A percentile compares a stretch with the other conserved stretches of the same genome.
phyloP scores from a whole-genome alignment of 495 filamentous ascomycete species.

The Sordaria brevicollis region DNA sequence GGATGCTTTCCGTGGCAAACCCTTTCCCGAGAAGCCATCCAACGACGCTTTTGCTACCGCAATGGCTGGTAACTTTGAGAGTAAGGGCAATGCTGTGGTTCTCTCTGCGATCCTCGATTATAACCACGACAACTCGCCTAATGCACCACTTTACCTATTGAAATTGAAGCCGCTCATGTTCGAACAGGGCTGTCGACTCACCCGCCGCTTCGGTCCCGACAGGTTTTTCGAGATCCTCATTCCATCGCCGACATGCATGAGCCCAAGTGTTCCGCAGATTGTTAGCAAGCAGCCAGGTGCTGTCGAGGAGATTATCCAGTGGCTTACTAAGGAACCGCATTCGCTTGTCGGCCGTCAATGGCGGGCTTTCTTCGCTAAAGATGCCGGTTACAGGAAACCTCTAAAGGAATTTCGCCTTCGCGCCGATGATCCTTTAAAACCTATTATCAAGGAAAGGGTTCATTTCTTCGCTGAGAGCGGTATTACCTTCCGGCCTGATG shows the following conservation, averaged over 20 bases:
- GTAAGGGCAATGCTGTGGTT: conserved; percentile 21
- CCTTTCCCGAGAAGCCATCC: conserved; percentile 28
- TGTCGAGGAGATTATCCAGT: conserved; percentile 27
- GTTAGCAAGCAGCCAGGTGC: conserved; percentile 14
- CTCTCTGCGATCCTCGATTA: conserved; percentile 25
- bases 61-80: conserved; percentile 23
- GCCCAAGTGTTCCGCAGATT: conserved; percentile 1
- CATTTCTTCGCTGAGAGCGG: conserved; percentile 38
- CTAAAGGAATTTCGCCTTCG: conserved; percentile 21
- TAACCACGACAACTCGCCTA: conserved; percentile 12
- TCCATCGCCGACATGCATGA: conserved; percentile 16
- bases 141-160: conserved; percentile 26
- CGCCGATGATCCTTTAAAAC: conserved; percentile 20
- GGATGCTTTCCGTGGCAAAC: conserved; percentile 25
- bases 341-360: conserved; percentile 32
- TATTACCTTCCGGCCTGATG: conserved; percentile 15
- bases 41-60: conserved; percentile 26
- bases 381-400: conserved; percentile 27
- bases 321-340: conserved; percentile 28
- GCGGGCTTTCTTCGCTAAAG: conserved; percentile 35
- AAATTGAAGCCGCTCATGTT: conserved; percentile 29
- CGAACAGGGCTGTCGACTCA: conserved; percentile 31
- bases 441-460: conserved; percentile 27
- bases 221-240: conserved; percentile 35
- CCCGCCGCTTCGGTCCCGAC: conserved; percentile 37